Base-by-base conservation (phyloP, 2,329 filamentous ascomycete genomes). In the Malbranchea cinnamomea region DNA sequence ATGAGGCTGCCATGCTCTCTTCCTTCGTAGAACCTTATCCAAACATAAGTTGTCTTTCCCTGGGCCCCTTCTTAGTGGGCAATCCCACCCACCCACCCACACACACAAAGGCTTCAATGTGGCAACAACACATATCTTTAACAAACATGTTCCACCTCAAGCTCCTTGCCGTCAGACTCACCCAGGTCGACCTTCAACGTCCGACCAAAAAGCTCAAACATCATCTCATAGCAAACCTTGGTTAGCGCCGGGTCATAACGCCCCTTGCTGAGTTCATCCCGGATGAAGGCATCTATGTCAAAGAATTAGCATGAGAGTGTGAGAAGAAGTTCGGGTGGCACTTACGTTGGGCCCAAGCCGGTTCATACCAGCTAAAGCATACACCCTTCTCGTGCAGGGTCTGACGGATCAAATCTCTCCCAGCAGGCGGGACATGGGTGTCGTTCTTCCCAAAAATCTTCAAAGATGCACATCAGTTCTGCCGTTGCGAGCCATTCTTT, bases 221-320 rank as follows among this genome's bases (percentile, higher is more conserved):
- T 57, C 53, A 94, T 78, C 63, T 92, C 81, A 49, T 92, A 93
- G 59, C 85, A 93, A 20, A 87, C 70, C 49, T 84, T 87, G 3
- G 75, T 74, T 34, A 94, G 67, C 12, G 80, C 82, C 1, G 85
- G 81, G 50, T 94, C 85, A 48, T 93, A 94, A 15, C 85, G 68
- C n/a, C 84, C 85, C 59, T 93, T 93, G 54, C 78, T 84, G 35
- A 89, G 62, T 60, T 94, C 85, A 47, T 94, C 85, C 11, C 85
- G 68, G 51, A 94, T 91, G 50, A 94, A 94, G 4, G 85, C 85
- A 60, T 92, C 67, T 68, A 37, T n/a, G n/a, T 31, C 23, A n/a
- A 11, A 26, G 2, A 13, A 14, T 21, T 13, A 33, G 29, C 19
- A n/a, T 9, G 21, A 22, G 8, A 32, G 9, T 26, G 23, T 5